Base-by-base conservation (phyloP, 2,329 filamentous ascomycete genomes). In the Emmonsia crescens region DNA sequence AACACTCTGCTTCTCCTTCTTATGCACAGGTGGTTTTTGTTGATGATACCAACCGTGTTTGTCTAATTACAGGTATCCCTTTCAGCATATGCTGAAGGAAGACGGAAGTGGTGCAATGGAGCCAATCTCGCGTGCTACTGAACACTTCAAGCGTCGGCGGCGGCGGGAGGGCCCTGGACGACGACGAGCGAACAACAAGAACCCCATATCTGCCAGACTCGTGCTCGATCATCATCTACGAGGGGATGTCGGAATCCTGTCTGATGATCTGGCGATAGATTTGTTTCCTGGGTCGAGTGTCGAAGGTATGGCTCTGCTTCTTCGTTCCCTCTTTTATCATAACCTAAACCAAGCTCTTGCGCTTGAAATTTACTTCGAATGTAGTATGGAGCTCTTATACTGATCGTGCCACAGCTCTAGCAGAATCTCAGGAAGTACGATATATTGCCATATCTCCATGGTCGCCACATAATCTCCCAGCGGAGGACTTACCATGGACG, bases 221-320 rank as follows among this genome's bases (percentile, higher is more conserved):
- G 83, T 95, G 44, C 84, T 96, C 61, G 91, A 96, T 74, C 89
- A 91, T 71, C 87, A 89, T 73, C 81, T 96, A 69, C 89, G 88
- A 75, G 90, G 89, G 60, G 90, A 96, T 71, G 82, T 92, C 64
- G 94, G 91, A 65, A 83, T 94, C 66, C 76, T 97, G 60, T 96
- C 93, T 14, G 87, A 91, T 69, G 91, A 96, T 74, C 81, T 99
- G 59, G 91, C 92, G 69, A 80, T 82, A 55, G 89, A 95, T 71
- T 82, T 97, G 59, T 95, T 76, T 86, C 89, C 64, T 78, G 84
- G 68, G 70, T 82, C 68, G 75, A 76, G 66, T 69, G 79, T 70
- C 74, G 83, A 85, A 73, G 74, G 82, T 79, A 68, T 68, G 66
- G 67, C n/a, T 56, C 57, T 24, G 29, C 31, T 55, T 19, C 24